phyloP scores from a whole-genome alignment of 139 green algal genomes.

The Chlorella sorokiniana region DNA sequence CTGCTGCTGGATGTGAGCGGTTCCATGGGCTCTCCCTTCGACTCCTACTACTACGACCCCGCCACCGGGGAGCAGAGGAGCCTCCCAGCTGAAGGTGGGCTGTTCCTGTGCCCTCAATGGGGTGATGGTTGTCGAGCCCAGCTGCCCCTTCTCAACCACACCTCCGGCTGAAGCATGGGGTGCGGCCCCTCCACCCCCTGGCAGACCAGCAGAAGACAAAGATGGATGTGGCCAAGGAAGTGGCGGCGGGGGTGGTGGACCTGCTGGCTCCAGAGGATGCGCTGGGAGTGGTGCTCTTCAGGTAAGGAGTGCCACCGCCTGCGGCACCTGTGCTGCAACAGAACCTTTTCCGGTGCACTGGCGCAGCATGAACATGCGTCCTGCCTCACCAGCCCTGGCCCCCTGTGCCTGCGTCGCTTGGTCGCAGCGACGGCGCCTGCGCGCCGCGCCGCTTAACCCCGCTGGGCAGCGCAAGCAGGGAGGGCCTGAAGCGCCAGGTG shows the following conservation, averaged over 20 bases:
- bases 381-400: background rate
- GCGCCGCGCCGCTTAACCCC: background rate
- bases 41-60: conserved; percentile 47
- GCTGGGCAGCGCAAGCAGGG: conserved; percentile 17
- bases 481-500: conserved; percentile 18
- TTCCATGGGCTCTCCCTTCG: conserved; percentile 31
- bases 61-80: conserved; percentile 8
- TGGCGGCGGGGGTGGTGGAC: conserved; percentile 31
- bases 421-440: conserved; percentile 15
- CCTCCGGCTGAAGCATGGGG: too few relatives aligned
- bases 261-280: conserved; percentile 18
- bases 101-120: too few relatives aligned
- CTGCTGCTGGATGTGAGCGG: conserved; percentile 37
- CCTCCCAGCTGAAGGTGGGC: conserved; percentile 20
- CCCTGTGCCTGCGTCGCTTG: too few relatives aligned
- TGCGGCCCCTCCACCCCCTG: too few relatives aligned
- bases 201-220: conserved; percentile 31
- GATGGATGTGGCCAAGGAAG: conserved; percentile 44
- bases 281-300: conserved; percentile 41
- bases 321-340: too few relatives aligned
- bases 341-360: background rate
- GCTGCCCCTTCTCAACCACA: too few relatives aligned
- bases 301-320: background rate
- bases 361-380: background rate
- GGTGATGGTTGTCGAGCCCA: too few relatives aligned